Evolutionary conservation across 495 filamentous ascomycete species (phyloP), one percentile per base, ranked within the genome.

Genomic region (Aspergillus affinis): DNA sequence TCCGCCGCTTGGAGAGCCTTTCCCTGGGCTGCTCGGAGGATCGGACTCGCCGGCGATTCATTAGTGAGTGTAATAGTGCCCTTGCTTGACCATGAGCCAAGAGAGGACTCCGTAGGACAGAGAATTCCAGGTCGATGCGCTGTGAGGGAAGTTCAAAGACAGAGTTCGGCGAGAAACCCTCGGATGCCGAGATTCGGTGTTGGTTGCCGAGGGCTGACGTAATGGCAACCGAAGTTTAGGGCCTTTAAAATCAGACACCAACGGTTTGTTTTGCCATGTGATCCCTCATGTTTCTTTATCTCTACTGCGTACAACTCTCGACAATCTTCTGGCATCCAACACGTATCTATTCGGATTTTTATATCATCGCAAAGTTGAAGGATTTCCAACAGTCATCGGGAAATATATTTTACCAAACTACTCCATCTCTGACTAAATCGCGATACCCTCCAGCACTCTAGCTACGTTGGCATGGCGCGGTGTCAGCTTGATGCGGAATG

Each of bases 1-100:
- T 78, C 59, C 69, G 70, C 59, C 66, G 66, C 48, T 77, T 72
- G 30, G 65, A 51, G 9, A 27, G 50, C 36, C 12, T 4, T 19
- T 61, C 61, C 12, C 52, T 32, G 51, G 54, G 48, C 51, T 61
- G 52, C n/a, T 61, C 57, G 57, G 57, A 23, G 51, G 32, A 48
- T 47, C 30, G 51, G 30, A 21, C 41, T 50, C 52, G 57, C 61
- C 48, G 60, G 51, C 60, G 59, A 44, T 61, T 58, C 62, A 67
- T 67, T 52, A 6, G 17, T 41, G 36, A 4, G 36, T 41, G 36
- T 15, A 41, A 5, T 2, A 2, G 36, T 10, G 30, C 2, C 36
- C 36, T 41, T 41, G 36, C 36, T 41, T 41, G 36, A 15, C 36
- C 4, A 10, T 10, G 13, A 15, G 36, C 36, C 36, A 15, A 15